Evolutionary conservation across 2,329 filamentous ascomycete species (phyloP), one percentile per base, ranked within the genome.

Genomic region (Fusarium hostae): DNA sequence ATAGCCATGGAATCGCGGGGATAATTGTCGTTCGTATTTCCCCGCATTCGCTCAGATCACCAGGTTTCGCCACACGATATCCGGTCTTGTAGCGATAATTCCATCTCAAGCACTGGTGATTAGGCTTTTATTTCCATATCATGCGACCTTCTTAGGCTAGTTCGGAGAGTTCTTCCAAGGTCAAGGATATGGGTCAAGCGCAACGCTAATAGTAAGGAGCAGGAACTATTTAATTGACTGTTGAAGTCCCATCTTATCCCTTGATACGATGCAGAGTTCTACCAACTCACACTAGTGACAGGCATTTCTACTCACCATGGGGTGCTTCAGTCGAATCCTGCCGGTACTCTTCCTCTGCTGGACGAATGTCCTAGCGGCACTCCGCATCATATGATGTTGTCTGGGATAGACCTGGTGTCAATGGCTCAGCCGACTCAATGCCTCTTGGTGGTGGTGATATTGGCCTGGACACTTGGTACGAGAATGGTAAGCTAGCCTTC

Each of bases 351-450:
- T 41, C 1, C 10, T 63, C 2, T 43, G 3, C 13, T 44, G 24
- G 6, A 32, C 22, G 9, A 11, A 7, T 8, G 60, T 22, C 2
- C 18, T 37, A 9, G 57, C 60, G 2, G 37, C 22, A 6, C 57
- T 63, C 4, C 4, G 1, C 24, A 24, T 62, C 60, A 11, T 63
- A 63, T 12, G 57, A 62, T 32, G 57, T 62, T 8, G 44, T 63
- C 6, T 62, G 57, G 60, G 11, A 37, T 13, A 51, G 22, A n/a
- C 60, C 60, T 0, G 60, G 60, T 20, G n/a, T 63, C 26, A 63
- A 63, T n/a, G 60, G 60, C 3, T 63, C 57, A 10, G 60, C 60
- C 4, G 60, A 63, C 26, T 63, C 60, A 8, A 63, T 63, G 60
- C 60, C 60, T 32, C 57, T 63, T 3, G 60, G 60, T 7, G 60